Conservation (phyloP, 768 basidiomycete species). For the Phaffia australis region DNA sequence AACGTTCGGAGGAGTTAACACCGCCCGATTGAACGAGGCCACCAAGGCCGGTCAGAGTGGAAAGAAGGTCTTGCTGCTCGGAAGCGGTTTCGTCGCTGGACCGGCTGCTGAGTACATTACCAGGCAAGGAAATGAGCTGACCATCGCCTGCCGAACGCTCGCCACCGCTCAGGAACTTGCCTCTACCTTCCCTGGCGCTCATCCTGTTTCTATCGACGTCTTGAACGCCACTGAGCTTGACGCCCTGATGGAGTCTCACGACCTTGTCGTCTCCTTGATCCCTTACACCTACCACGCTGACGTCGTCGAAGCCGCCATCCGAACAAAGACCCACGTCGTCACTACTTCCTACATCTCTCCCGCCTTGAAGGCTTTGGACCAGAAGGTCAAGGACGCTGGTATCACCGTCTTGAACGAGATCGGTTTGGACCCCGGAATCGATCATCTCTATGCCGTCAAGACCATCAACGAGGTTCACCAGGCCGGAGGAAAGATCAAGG, state of each 20-base stretch:
- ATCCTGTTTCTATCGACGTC: slow-evolving; percentile 73
- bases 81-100: slow-evolving; percentile 87
- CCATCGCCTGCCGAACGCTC: slow-evolving; percentile 84
- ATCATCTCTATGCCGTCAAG: slow-evolving; percentile 88
- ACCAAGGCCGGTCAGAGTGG: slow-evolving; percentile 29
- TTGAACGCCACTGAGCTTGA: slow-evolving; percentile 58
- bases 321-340: slow-evolving; percentile 70
- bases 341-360: slow-evolving; percentile 92
- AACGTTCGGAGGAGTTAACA: slow-evolving; percentile 32
- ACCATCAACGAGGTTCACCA: slow-evolving; percentile 86
- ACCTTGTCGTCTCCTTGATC: slow-evolving; percentile 91
- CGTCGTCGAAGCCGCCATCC: slow-evolving; percentile 86
- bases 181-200: slow-evolving; percentile 56
- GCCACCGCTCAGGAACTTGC: slow-evolving; percentile 59
- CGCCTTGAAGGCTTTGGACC: slow-evolving; percentile 76
- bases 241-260: slow-evolving; percentile 66
- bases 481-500: slow-evolving; percentile 86
- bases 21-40: slow-evolving; percentile 7
- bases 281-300: slow-evolving; percentile 83
- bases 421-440: slow-evolving; percentile 90
- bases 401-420: slow-evolving; percentile 96
- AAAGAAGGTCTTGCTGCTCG: slow-evolving; percentile 73
- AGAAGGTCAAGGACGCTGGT: slow-evolving; percentile 68
- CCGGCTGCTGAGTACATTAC: slow-evolving; percentile 94
- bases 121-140: slow-evolving; percentile 69